A percentile compares a stretch with the other conserved stretches of the same genome.
Conservation (phyloP, 2,329 filamentous ascomycete species). For the Penicillium sclerotiorum region DNA sequence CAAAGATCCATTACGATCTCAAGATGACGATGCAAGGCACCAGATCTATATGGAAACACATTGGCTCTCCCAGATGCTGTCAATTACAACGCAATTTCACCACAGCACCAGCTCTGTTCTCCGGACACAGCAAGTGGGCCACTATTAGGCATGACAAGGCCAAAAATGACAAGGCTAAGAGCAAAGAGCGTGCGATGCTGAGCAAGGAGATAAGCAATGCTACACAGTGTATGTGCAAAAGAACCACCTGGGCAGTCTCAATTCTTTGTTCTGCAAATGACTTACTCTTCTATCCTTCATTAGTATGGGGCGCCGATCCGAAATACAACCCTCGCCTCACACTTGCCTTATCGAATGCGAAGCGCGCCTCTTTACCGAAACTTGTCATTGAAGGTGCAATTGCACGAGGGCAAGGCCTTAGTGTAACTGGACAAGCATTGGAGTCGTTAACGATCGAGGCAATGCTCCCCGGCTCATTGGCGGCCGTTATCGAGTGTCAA, state of each 20-base stretch:
- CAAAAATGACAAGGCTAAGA: constrained; percentile 75
- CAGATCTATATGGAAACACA: constrained; percentile 22
- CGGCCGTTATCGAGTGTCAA: constrained; percentile 80
- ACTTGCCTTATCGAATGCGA: constrained; percentile 72
- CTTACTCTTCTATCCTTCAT: constrained; percentile 9
- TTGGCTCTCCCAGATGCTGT: no score
- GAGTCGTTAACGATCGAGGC: constrained; percentile 78
- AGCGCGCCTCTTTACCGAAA: constrained; percentile 85
- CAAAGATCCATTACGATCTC: background rate
- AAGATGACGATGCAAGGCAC: constrained; percentile 32
- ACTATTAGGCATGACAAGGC: constrained; percentile 96
- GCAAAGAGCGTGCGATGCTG: constrained; percentile 67
- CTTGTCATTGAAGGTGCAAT: constrained; percentile 81
- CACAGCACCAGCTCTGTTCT: constrained; percentile 50
- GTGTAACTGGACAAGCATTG: constrained; percentile 72
- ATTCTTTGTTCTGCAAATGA: background rate
- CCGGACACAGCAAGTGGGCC: constrained; percentile 91
- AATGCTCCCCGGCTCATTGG: constrained; percentile 72
- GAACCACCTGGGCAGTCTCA: background rate
- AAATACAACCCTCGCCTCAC: constrained; percentile 76
- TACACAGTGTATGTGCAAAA: constrained; percentile 72
- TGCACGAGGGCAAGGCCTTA: constrained; percentile 83
- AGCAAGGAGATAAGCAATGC: constrained; percentile 73
- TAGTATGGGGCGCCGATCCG: constrained; percentile 75
- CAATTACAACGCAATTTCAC: constrained; percentile 51